These are phyloP conservation scores for Diaporthe nobilis DNA, from an alignment of 2,329 filamentous ascomycete species.

Conservation along the genomic window DNA sequence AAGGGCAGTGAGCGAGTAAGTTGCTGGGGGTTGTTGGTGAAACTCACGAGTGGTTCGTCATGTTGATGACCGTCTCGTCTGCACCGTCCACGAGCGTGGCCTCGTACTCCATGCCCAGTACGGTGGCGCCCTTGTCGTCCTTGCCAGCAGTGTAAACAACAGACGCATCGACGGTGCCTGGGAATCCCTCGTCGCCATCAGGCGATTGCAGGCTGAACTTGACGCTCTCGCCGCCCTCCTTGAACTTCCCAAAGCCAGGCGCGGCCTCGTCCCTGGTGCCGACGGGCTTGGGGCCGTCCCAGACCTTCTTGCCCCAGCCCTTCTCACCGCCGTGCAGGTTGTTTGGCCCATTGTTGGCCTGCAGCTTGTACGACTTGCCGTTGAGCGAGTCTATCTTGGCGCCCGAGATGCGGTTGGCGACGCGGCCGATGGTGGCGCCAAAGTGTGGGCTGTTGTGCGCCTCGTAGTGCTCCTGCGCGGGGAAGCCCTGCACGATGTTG, in stretches of 20 bases:
- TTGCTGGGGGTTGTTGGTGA: neutral
- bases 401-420: slow-evolving; percentile 84
- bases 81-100: slow-evolving; percentile 83
- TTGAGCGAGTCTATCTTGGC: slow-evolving; percentile 82
- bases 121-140: slow-evolving; percentile 69
- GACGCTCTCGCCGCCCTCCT: slow-evolving; percentile 74
- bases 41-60: slow-evolving; percentile 92
- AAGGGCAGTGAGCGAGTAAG: slow-evolving; percentile 8
- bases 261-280: slow-evolving; percentile 58
- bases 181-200: slow-evolving; percentile 91
- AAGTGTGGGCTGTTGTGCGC: slow-evolving; percentile 85
- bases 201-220: slow-evolving; percentile 76
- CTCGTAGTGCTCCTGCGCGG: slow-evolving; percentile 80
- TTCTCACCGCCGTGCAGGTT: slow-evolving; percentile 78
- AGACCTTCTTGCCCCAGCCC: slow-evolving; percentile 87
- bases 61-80: slow-evolving; percentile 91
- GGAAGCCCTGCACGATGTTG: slow-evolving; percentile 93
- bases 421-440: slow-evolving; percentile 91
- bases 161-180: slow-evolving; percentile 83
- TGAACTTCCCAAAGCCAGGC: slow-evolving; percentile 49
- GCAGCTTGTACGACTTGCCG: slow-evolving; percentile 76
- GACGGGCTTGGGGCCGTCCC: slow-evolving; percentile 78
- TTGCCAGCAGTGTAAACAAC: slow-evolving; percentile 85
- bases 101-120: slow-evolving; percentile 91
- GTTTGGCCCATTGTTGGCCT: slow-evolving; percentile 84